Evolutionary conservation across 1,139 yeast species (phyloP), one percentile per base, ranked within the genome.

Genomic region (Kluyveromyces marxianus): DNA sequence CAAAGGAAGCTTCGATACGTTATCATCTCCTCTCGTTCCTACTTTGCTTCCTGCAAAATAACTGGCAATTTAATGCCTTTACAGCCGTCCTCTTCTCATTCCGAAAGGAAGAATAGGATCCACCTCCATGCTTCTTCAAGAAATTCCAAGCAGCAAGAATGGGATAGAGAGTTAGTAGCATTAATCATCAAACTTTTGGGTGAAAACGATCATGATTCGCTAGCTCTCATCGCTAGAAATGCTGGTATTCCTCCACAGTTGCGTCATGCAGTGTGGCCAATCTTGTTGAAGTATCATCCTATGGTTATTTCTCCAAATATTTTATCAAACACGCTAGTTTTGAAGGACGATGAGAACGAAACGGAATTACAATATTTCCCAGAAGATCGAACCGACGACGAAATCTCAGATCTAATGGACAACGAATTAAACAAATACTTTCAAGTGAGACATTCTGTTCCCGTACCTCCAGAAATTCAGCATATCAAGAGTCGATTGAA

Each of bases 171-270:
- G 37, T 48, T 64, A 32, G 52, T 61, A 1, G 53, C 58, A 10
- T 45, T 52, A 26, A 50, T 59, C 4, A 53, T 63, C 2, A 57
- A 58, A 29, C 45, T 64, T 25, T 47, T 69, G 8, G 55, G 53
- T 29, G 55, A 57, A 4, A 68, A 66, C 45, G 68, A 69, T 45
- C 71, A 68, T 43, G 58, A 66, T 40, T 60, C 69, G 1, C 68
- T 90, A 43, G 95, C 97, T 0, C 70, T 81, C 51, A 68, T 90
- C 14, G 90, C 96, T 2, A 72, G 96, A 51, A 90, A 84, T 55
- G 74, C 80, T 50, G 97, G 97, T 2, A 71, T 89, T 27, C 97
- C 97, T 1, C 95, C 96, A 0, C 76, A 81, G 50, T 70, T 88
- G 46, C 73, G 97, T 50, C 81, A 78, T 54, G 73, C 76, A 50